phyloP scores from a whole-genome alignment of 2,329 filamentous ascomycete species.

The Verruconis gallopava region DNA sequence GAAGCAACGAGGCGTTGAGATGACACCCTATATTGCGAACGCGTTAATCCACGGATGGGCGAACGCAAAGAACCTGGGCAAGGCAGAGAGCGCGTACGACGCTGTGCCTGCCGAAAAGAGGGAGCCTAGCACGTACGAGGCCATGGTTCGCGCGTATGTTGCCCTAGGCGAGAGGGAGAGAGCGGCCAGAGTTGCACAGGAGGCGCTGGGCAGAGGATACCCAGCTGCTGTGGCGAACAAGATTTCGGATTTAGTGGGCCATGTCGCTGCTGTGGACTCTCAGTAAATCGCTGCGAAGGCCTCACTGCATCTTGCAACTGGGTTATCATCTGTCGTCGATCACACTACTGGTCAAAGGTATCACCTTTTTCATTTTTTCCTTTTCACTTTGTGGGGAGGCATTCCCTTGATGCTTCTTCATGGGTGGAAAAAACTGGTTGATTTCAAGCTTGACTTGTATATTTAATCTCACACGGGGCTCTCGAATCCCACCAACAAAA shows the following conservation, averaged over 20 bases:
- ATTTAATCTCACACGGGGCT: too few relatives aligned
- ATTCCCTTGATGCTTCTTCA: too few relatives aligned
- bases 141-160: constrained; percentile 90
- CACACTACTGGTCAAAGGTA: too few relatives aligned
- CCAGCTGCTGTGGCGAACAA: constrained; percentile 86
- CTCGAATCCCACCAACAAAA: too few relatives aligned
- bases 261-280: too few relatives aligned
- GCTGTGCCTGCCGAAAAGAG: constrained; percentile 64
- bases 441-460: too few relatives aligned
- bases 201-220: constrained; percentile 85
- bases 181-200: constrained; percentile 68
- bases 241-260: constrained; percentile 70
- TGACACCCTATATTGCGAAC: constrained; percentile 97
- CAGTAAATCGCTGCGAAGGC: too few relatives aligned
- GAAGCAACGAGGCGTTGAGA: constrained; percentile 57
- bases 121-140: constrained; percentile 96
- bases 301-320: too few relatives aligned
- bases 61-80: constrained; percentile 63
- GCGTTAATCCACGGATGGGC: constrained; percentile 97
- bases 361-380: too few relatives aligned
- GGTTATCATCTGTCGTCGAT: too few relatives aligned
- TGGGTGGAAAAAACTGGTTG: too few relatives aligned
- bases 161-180: constrained; percentile 65
- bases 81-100: constrained; percentile 67
- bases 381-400: too few relatives aligned